Percentiles rank a stretch among this genome's conserved stretches.
Evolutionary conservation across 1,139 yeast species (phyloP).

Genomic region (Saccharomycopsis hybrid): DNA sequence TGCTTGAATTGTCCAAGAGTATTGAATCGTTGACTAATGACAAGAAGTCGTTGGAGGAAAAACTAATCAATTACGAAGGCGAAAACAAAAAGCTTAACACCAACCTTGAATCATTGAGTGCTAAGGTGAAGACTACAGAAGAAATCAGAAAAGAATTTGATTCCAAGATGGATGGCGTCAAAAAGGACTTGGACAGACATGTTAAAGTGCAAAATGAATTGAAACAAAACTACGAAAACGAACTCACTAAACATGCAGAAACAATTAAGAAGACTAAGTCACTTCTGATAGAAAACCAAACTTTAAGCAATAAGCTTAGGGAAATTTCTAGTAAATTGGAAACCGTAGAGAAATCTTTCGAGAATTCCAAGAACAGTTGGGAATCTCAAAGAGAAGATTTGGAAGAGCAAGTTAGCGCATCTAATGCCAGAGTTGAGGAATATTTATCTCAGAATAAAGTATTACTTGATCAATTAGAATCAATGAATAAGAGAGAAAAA

Average conservation of each 20-base stretch:
- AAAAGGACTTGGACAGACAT: constrained; percentile 47
- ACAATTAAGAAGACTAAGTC: constrained; percentile 40
- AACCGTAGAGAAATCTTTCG: constrained; percentile 30
- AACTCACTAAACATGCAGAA: constrained; percentile 51
- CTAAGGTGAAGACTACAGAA: constrained; percentile 25
- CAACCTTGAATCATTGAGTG: constrained; percentile 21
- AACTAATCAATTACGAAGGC: constrained; percentile 18
- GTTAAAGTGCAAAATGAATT: constrained; percentile 43
- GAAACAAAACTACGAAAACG: constrained; percentile 53
- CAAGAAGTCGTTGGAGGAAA: constrained; percentile 25
- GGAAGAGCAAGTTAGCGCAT: constrained; percentile 47
- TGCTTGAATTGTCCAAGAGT: constrained; percentile 33
- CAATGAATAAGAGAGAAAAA: constrained; percentile 24
- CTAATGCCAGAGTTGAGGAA: constrained; percentile 46
- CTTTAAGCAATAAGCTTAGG: constrained; percentile 34
- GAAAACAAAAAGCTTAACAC: constrained; percentile 15
- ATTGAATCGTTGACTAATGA: constrained; percentile 31
- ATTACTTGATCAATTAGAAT: constrained; percentile 64
- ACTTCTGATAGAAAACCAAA: constrained; percentile 39
- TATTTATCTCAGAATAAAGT: constrained; percentile 60
- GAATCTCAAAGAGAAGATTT: constrained; percentile 35
- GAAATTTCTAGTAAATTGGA: constrained; percentile 32
- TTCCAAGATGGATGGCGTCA: constrained; percentile 32
- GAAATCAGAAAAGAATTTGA: constrained; percentile 34
- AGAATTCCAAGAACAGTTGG: constrained; percentile 39